phyloP scores from a whole-genome alignment of 139 green algal species.

The Volvox reticuliferus region DNA sequence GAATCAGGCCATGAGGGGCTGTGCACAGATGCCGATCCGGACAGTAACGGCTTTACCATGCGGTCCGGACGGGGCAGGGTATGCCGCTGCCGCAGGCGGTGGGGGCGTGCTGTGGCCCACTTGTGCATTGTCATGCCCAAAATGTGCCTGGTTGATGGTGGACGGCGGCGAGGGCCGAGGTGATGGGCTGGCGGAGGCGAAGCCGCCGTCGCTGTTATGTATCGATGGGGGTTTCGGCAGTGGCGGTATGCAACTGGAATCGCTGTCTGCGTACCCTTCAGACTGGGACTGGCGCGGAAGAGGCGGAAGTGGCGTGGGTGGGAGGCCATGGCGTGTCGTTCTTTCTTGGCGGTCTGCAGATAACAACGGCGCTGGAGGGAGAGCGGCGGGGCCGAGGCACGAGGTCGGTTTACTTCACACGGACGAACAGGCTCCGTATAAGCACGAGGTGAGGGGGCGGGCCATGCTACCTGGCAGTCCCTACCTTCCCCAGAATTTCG shows the following conservation, averaged over 20 bases:
- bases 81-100: not conserved
- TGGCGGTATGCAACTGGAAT: conserved; percentile 8
- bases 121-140: not conserved
- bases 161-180: not conserved
- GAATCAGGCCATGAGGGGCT: not conserved
- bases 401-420: not conserved
- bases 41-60: conserved; percentile 14
- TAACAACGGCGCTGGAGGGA: not conserved
- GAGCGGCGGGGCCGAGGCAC: not conserved
- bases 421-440: not conserved
- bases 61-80: not conserved
- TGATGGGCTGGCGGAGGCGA: not conserved
- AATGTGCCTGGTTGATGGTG: conserved; percentile 20
- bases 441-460: not conserved
- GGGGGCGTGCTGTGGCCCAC: not conserved
- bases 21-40: conserved; percentile 15
- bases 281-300: not conserved
- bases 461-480: no score
- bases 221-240: conserved; percentile 13
- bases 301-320: not conserved
- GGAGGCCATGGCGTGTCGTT: not conserved
- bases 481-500: no score
- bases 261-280: not conserved
- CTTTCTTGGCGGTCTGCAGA: conserved; percentile 8
- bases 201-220: not conserved